These are phyloP conservation scores for Nakazawaea ishiwadae DNA, from an alignment of 805 yeast genomes.

Conservation along the genomic window DNA sequence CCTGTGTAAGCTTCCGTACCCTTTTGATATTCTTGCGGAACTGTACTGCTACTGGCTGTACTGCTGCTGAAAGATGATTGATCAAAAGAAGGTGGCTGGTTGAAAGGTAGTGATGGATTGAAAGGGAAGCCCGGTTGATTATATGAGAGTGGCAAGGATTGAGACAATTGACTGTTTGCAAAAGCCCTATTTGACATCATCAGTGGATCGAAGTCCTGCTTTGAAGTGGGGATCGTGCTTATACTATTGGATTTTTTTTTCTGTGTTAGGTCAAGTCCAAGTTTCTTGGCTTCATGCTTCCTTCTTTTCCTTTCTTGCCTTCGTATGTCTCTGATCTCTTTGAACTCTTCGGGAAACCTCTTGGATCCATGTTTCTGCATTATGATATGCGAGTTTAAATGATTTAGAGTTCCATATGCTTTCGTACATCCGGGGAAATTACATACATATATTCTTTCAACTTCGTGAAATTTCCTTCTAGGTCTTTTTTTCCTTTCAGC, in stretches of 20 bases:
- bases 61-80: not conserved
- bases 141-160: not conserved
- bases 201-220: not conserved
- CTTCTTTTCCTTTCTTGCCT: slow-evolving; percentile 24
- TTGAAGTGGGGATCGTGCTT: not conserved
- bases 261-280: not conserved
- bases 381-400: slow-evolving; percentile 50
- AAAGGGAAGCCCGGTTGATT: not conserved
- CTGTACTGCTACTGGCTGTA: not conserved
- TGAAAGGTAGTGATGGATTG: not conserved
- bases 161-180: not conserved
- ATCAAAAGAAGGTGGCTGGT: not conserved
- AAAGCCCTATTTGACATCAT: too few relatives aligned
- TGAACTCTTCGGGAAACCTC: slow-evolving; percentile 51
- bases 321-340: slow-evolving; percentile 40
- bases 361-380: slow-evolving; percentile 52
- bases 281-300: slow-evolving; percentile 6
- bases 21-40: too few relatives aligned
- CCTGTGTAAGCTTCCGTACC: too few relatives aligned
- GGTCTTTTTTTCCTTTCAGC: slow-evolving; percentile 33
- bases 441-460: slow-evolving; percentile 50
- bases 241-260: slow-evolving; percentile 3
- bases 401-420: slow-evolving; percentile 57
- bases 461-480: slow-evolving; percentile 49
- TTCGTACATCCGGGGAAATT: slow-evolving; percentile 42